Evolutionary conservation across 352 stramenopile genomes (phyloP), one percentile per base, ranked within the genome.

Genomic region (Bremia lactucae): DNA sequence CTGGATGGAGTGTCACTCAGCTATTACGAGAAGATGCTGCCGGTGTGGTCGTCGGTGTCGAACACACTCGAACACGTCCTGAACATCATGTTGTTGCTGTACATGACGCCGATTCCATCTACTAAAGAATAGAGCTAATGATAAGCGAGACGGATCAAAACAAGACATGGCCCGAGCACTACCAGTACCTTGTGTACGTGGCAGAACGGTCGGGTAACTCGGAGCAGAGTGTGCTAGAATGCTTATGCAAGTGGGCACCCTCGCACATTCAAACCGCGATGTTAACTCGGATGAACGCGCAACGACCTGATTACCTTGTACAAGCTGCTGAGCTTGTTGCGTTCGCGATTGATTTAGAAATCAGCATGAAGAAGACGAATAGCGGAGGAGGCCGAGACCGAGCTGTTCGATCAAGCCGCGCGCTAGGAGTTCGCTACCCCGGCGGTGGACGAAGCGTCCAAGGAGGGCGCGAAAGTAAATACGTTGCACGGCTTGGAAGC

Each of bases 1-100:
- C 15, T 18, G 26, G 15, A 13, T 19, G 19, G 8, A 16, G 15
- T 22, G 19, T n/a, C 36, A 2, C 22, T 45, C 1, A 23, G 22
- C 1, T 46, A 41, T 22, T 52, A 36, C 15, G 23, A 48, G 24
- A 54, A 54, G 19, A 54, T 54, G 46, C 22, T 43, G 22, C 31
- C 37, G 6, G 33, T 4, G 3, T 48, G 24, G 31, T 26, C 25
- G 10, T 31, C 11, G 0, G 37, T 44, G 31, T 54, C 31, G 4
- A 38, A 54, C 22, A 47, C 37, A 13, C 23, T 48, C 3, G 38
- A 47, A 34, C 26, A 43, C 31, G 29, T 53, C 2, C 42, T 53
- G 36, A 42, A 46, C 46, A 53, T 7, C 21, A 53, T 53, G 46
- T 19, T 53, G 2, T 33, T 42, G 31, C 37, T 46, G 6, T 42